Evolutionary conservation across 257 asterid genomes (phyloP), one percentile per base, ranked within the genome.

Genomic region (Perilla frutescens): DNA sequence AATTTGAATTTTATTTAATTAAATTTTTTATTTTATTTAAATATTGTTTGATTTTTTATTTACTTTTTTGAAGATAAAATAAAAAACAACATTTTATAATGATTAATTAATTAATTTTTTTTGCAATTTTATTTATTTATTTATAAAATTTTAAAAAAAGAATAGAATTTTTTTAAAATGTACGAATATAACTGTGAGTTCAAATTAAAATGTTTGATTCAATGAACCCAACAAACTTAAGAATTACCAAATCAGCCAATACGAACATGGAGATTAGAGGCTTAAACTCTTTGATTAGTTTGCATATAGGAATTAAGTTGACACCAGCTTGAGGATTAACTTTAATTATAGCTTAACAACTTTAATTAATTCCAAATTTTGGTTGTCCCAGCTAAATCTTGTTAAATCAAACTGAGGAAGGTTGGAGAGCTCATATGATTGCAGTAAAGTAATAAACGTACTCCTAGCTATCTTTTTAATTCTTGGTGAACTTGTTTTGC

Each of bases 271-370:
- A 1, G 15, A 5, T 58, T 39, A 36, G 10, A 58, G 57, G 49
- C 3, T 53, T 61, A 43, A 34, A 62, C 36, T 20, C 26, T 34
- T 49, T 36, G 53, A 62, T 78, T 29, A 37, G 55, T 58, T 66
- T 29, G 44, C 29, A 43, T 41, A 32, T 34, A 62, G 43, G 7
- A 37, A 45, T 39, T 29, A 56, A 63, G 70, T 75, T 75, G 80
- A 70, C 56, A 58, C 74, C 77, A 79, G 68, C 77, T 79, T 49
- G 54, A 70, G 68, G 68, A 7, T 71, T 65, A 63, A 50, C 78
- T 80, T 65, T 80, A 79, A 80, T 71, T 9, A 75, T 80, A 43
- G 45, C 75, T 40, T 65, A 64, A 63, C 67, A 78, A 66, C 78
- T 73, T 68, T 72, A 72, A 78, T 72, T 65, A 64, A 29, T 50